Evolutionary conservation across 345 rosid species (phyloP).

Genomic region (Ailanthus altissimus): DNA sequence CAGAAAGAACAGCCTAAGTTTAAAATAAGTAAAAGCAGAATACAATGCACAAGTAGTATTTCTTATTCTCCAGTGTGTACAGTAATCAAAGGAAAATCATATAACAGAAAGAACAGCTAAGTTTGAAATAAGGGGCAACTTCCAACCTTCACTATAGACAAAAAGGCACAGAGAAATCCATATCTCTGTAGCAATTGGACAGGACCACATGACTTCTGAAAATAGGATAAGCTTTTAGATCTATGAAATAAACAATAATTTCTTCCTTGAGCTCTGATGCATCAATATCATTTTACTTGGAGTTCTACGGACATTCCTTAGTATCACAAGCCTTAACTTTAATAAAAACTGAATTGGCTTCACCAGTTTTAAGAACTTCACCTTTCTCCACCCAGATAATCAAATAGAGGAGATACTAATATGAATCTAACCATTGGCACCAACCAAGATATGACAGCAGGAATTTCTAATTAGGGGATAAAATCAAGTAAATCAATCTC

Average conservation of each 20-base stretch:
- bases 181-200: not conserved
- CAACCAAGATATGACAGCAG: not conserved
- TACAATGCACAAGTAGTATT: not conserved
- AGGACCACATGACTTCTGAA: not conserved
- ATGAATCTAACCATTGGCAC: not conserved
- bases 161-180: not conserved
- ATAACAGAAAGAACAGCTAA: not conserved
- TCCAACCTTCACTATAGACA: not conserved
- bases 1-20: not conserved
- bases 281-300: not conserved
- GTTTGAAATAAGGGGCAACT: not conserved
- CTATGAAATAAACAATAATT: not conserved
- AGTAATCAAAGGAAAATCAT: not conserved
- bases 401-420: not conserved
- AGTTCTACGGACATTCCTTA: not conserved
- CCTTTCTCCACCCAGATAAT: not conserved
- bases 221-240: not conserved
- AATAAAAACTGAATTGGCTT: not conserved
- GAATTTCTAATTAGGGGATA: not conserved
- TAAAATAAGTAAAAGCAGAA: not conserved
- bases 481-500: not conserved
- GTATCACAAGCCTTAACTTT: not conserved
- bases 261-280: not conserved
- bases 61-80: not conserved
- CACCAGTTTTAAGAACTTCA: slow-evolving; percentile 8